Base-by-base conservation (phyloP, 1,139 yeast genomes). In the Saccharomyces hybrid region DNA sequence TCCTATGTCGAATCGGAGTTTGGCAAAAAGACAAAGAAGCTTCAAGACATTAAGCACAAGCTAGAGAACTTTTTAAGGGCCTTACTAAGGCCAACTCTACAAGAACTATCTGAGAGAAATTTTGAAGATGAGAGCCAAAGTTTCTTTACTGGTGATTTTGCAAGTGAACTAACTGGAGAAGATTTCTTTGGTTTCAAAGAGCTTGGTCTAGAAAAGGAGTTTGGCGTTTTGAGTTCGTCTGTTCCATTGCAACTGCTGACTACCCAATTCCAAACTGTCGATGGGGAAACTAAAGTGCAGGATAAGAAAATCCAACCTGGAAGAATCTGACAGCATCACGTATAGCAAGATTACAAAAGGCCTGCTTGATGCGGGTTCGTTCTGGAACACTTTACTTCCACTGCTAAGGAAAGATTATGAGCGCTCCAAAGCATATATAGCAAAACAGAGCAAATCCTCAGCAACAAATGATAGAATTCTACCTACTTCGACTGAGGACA, bases 171-270 rank as follows among this genome's bases (percentile, higher is more conserved):
- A 51, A 69, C 72, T 1, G 99, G 99, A 12, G 95, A 87, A 62
- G 99, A 95, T 72, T 93, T 91, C 77, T 95, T 95, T 74, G 99
- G 99, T 0, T 95, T 95, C 75, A 86, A 81, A 65, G 98, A 91
- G 62, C 76, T 95, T 51, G 99, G 99, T 0, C 75, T 95, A 59
- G 99, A 93, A 65, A 88, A 86, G 65, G 99, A 95, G 69, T 86
- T 88, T 69, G 91, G 95, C n/a, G 75, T 91, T 69, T 73, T 91
- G 54, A 86, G 93, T 32, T 79, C 90, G 4, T 82, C 96, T 0
- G 90, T 95, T 41, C 99, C 99, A 1, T 76, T 95, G 51, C 96
- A 93, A 69, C 74, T 95, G 54, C 74, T 95, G 48, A 66, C 72
- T 12, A 64, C 69, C 16, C 97, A 91, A 64, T 86, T 95, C 29